phyloP scores from a whole-genome alignment of 2,329 filamentous ascomycete species.

The Exserohilum turcica region DNA sequence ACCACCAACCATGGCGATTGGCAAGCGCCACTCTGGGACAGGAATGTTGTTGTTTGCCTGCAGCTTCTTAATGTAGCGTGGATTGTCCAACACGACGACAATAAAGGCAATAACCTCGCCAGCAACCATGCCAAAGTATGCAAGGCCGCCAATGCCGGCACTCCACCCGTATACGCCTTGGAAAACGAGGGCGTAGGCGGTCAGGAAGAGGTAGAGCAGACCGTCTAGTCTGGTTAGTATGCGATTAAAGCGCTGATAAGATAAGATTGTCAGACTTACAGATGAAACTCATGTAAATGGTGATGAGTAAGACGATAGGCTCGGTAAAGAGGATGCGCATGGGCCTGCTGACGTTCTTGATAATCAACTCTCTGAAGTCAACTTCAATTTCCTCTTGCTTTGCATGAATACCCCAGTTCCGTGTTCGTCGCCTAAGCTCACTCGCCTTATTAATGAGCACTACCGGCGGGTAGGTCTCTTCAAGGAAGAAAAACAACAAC shows the following conservation, averaged over 20 bases:
- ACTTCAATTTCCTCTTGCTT: conserved; percentile 61
- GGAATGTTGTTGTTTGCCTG: conserved; percentile 56
- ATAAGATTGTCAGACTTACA: conserved; percentile 26
- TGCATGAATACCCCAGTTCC: conserved; percentile 67
- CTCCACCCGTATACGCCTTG: conserved; percentile 71
- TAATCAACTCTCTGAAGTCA: conserved; percentile 55
- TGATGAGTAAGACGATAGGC: conserved; percentile 56
- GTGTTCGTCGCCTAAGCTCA: conserved; percentile 60
- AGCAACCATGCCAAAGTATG: conserved; percentile 83
- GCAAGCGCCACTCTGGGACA: conserved; percentile 63
- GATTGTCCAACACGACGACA: conserved; percentile 67
- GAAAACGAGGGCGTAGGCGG: conserved; percentile 83
- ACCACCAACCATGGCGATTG: conserved; percentile 60
- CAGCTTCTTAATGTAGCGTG: conserved; percentile 62
- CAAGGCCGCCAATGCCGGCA: conserved; percentile 72
- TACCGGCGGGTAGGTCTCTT: conserved; percentile 64
- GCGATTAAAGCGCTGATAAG: no score
- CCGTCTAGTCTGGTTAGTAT: conserved; percentile 61
- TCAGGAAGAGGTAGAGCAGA: conserved; percentile 79
- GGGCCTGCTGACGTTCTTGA: conserved; percentile 60
- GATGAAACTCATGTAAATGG: conserved; percentile 53
- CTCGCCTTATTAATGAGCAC: conserved; percentile 62
- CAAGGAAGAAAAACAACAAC: conserved; percentile 58
- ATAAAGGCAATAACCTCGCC: conserved; percentile 72
- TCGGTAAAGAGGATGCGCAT: conserved; percentile 57